Percentiles rank a stretch among this genome's conserved stretches.
Conservation (phyloP, 2,329 filamentous ascomycete species). For the Hansfordia pulvinata region DNA sequence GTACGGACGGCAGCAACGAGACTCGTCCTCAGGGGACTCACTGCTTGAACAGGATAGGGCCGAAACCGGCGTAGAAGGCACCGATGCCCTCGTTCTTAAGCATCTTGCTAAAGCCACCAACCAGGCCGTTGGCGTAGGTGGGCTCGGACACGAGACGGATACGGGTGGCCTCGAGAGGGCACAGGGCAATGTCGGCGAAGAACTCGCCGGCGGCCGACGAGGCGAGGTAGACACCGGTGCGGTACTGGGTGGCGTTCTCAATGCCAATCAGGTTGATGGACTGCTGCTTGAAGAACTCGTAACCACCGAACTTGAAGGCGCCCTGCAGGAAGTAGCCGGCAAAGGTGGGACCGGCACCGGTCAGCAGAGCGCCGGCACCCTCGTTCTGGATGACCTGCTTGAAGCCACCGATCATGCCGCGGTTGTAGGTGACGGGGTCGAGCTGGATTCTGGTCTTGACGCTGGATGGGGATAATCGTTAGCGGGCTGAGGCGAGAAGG, state of each 20-base stretch:
- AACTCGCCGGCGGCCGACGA: constrained; percentile 37
- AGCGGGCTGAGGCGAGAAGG: neutral
- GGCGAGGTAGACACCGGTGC: constrained; percentile 53
- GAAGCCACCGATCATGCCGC: constrained; percentile 60
- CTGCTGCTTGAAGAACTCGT: constrained; percentile 75
- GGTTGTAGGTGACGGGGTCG: constrained; percentile 63
- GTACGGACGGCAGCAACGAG: constrained; percentile 1
- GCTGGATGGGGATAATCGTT: constrained; percentile 25
- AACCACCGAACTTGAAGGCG: constrained; percentile 70
- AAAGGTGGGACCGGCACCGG: constrained; percentile 57
- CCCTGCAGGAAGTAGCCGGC: constrained; percentile 71
- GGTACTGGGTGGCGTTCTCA: constrained; percentile 51
- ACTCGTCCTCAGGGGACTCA: constrained; percentile 19
- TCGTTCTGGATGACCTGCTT: constrained; percentile 56
- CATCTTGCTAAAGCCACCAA: constrained; percentile 58
- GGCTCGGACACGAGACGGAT: constrained; percentile 66
- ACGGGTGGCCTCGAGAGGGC: constrained; percentile 65
- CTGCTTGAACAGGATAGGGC: constrained; percentile 60
- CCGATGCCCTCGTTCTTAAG: constrained; percentile 53
- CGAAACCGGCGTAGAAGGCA: constrained; percentile 67
- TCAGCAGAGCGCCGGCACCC: constrained; percentile 59
- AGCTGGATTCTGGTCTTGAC: constrained; percentile 74
- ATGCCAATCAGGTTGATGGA: constrained; percentile 55
- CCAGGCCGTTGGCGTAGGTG: constrained; percentile 53
- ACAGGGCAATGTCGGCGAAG: constrained; percentile 53